phyloP scores from a whole-genome alignment of 345 rosid genomes.

The Schrenkiella parvula region DNA sequence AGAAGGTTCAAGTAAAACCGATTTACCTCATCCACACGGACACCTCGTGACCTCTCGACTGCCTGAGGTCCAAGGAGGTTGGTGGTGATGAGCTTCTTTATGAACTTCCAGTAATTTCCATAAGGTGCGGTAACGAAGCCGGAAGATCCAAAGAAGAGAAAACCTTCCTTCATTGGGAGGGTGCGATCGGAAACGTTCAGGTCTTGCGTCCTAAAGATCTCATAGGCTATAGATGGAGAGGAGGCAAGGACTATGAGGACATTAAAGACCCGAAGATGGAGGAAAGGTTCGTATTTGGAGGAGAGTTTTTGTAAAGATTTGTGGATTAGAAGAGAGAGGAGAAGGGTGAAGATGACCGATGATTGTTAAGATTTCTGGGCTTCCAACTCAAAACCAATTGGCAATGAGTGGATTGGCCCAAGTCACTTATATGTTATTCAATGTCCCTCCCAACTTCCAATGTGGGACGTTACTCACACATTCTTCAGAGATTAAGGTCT shows the following conservation, averaged over 20 bases:
- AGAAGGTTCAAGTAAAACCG: background rate
- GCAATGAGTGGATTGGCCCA: no score
- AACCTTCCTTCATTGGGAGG: background rate
- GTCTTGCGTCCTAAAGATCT: conserved; percentile 11
- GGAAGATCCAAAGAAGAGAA: background rate
- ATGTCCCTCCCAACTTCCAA: no score
- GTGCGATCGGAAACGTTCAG: background rate
- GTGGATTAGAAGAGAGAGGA: background rate
- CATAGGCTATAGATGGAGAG: background rate
- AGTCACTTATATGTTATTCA: no score
- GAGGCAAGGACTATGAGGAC: background rate
- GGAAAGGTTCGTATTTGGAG: background rate
- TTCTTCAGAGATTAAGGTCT: no score
- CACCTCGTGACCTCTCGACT: background rate
- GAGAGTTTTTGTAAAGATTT: background rate
- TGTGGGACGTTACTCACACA: no score
- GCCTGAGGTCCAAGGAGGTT: conserved; percentile 19
- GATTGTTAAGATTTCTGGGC: no score
- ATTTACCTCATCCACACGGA: background rate
- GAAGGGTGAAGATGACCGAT: background rate
- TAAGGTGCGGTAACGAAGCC: background rate
- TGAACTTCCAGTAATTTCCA: conserved; percentile 22
- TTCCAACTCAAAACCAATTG: no score
- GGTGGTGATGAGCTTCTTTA: conserved; percentile 20
- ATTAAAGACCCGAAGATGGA: background rate